A percentile compares a stretch with the other conserved stretches of the same genome.
These are phyloP conservation scores for Boletellus ananas DNA, from an alignment of 768 basidiomycete genomes.

Conservation along the genomic window DNA sequence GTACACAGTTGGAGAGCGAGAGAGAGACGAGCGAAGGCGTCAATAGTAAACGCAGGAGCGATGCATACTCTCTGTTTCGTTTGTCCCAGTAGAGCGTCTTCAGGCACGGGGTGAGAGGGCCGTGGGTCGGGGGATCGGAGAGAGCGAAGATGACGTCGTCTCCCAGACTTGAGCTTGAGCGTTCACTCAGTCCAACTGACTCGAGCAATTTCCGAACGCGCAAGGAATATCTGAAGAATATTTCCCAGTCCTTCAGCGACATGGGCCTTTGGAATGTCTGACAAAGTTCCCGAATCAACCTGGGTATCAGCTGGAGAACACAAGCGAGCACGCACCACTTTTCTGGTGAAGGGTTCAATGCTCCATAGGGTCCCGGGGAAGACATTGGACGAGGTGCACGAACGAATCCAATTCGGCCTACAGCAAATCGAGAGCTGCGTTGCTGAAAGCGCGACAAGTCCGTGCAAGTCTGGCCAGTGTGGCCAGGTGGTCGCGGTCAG, in stretches of 20 bases:
- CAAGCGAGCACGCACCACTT: constrained; percentile 10
- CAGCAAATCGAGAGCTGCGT: constrained; percentile 22
- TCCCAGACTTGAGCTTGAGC: constrained; percentile 11
- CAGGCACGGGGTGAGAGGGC: constrained; percentile 21
- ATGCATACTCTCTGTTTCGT: constrained; percentile 11
- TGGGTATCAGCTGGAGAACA: background rate
- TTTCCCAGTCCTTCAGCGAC: constrained; percentile 26
- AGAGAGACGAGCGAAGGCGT: constrained; percentile 21
- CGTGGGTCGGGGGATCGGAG: constrained; percentile 19
- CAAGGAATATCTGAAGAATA: constrained; percentile 25
- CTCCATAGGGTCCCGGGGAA: constrained; percentile 30
- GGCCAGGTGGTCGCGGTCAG: background rate
- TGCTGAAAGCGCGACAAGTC: constrained; percentile 23
- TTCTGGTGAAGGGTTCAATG: constrained; percentile 3
- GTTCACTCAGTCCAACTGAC: background rate
- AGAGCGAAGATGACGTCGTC: constrained; percentile 25
- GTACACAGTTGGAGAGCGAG: constrained; percentile 2
- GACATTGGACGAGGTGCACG: constrained; percentile 19
- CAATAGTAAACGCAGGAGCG: constrained; percentile 19
- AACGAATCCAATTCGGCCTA: constrained; percentile 23
- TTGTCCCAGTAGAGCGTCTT: constrained; percentile 20
- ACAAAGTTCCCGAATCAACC: constrained; percentile 5
- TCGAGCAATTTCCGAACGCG: constrained; percentile 16
- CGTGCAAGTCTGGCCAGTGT: constrained; percentile 24
- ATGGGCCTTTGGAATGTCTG: constrained; percentile 25